Conservation (phyloP, 257 asterid species). For the Scutellaria baicalensis region DNA sequence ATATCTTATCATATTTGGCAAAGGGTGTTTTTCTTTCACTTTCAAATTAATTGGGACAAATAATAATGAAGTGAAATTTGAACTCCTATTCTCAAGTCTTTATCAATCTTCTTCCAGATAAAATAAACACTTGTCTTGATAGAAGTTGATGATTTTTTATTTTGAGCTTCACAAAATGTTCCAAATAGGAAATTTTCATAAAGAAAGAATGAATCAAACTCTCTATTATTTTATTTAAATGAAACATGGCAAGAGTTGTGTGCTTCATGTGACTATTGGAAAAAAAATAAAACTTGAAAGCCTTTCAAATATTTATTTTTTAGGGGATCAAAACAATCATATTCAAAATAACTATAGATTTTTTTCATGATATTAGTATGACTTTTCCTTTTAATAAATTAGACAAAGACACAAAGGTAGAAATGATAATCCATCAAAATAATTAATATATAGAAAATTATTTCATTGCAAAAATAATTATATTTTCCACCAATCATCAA, state of each 20-base stretch:
- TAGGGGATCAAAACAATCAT: no score
- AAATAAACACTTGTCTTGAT: neutral
- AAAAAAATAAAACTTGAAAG: no score
- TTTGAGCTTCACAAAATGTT: neutral
- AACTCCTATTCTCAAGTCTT: conserved; percentile 2
- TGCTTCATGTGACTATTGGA: no score
- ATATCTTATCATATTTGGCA: neutral
- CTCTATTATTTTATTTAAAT: no score
- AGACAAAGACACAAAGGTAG: neutral
- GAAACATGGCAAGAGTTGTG: no score
- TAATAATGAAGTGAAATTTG: neutral
- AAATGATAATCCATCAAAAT: neutral
- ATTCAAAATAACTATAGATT: no score
- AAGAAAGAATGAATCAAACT: no score
- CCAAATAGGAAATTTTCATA: no score
- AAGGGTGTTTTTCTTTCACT: neutral
- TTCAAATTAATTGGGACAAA: conserved; percentile 1
- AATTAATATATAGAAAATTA: no score
- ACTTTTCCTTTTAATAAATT: neutral
- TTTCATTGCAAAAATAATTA: no score
- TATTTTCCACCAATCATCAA: neutral
- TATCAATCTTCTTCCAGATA: conserved; percentile 4
- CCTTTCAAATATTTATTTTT: no score
- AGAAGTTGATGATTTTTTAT: neutral
- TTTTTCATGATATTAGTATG: no score